These are phyloP conservation scores for Pyricularia grisea DNA, from an alignment of 2,329 filamentous ascomycete genomes.

Conservation along the genomic window DNA sequence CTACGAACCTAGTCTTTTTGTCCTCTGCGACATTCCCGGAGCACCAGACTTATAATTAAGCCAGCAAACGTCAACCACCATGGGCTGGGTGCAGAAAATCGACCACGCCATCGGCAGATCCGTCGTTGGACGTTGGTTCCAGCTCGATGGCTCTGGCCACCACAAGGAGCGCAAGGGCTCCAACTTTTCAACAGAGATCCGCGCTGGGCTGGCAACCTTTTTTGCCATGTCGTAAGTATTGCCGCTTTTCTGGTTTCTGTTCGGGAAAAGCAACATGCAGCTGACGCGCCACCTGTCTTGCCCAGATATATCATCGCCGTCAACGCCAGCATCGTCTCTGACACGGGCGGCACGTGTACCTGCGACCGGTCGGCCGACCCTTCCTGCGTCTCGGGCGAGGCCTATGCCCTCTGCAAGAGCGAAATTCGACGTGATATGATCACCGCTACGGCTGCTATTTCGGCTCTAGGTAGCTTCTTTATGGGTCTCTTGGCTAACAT, in stretches of 20 bases:
- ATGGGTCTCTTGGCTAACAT: constrained; percentile 80
- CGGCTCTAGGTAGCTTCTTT: constrained; percentile 68
- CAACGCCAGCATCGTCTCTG: constrained; percentile 44
- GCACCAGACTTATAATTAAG: not conserved
- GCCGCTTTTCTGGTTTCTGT: no score
- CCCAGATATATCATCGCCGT: constrained; percentile 39
- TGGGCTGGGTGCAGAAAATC: constrained; percentile 39
- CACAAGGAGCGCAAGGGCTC: constrained; percentile 57
- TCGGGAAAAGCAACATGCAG: not conserved
- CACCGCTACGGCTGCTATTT: constrained; percentile 76
- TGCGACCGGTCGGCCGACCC: constrained; percentile 47
- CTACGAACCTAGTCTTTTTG: not conserved
- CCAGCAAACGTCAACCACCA: constrained; percentile 12
- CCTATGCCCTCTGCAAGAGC: constrained; percentile 53
- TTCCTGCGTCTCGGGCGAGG: constrained; percentile 42
- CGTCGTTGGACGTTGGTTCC: constrained; percentile 63
- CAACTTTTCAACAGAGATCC: constrained; percentile 73
- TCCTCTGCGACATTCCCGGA: not conserved
- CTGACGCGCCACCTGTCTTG: not conserved
- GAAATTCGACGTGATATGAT: constrained; percentile 69
- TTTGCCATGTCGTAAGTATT: constrained; percentile 41
- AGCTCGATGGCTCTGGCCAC: constrained; percentile 74
- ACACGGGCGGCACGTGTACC: constrained; percentile 67
- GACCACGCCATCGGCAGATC: constrained; percentile 54
- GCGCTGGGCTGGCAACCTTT: constrained; percentile 74